Evolutionary conservation across 2,329 filamentous ascomycete genomes (phyloP), one percentile per base, ranked within the genome.

Genomic region (Zymoseptoria passerinii): DNA sequence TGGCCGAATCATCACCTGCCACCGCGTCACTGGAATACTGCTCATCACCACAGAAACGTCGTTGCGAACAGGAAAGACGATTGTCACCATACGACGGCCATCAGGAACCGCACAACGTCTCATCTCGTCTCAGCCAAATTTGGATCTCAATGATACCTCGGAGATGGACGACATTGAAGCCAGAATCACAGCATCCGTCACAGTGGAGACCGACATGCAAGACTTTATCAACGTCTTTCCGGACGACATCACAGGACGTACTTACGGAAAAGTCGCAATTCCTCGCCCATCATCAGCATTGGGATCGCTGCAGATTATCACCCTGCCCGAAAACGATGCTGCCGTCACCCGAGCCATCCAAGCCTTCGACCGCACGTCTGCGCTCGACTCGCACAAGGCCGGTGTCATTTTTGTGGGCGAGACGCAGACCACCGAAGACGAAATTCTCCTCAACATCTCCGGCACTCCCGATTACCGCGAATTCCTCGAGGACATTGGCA

Each of bases 321-420:
- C 86, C 0, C 79, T 97, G 6, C 90, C 91, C 0, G 76, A 83
- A 28, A 83, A 87, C 59, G 70, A 72, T 40, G 60, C 63, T 10
- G 81, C 82, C 29, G 84, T 87, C 1, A 81, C 84, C 44, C 84
- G 92, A 65, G 87, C 90, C 0, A 86, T 99, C 48, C 82, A 83
- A 44, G 80, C 84, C 10, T 95, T 99, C 72, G 94, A 99, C 73
- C 85, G 87, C 29, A 95, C 85, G 64, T 88, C 92, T 44, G 92
- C 90, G 8, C 87, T 99, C 4, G 94, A 99, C 73, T 91, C 91
- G 6, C 91, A 97, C 78, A 96, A 96, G 74, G 88, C 96, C 49
- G 94, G 94, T 16, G 88, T 99, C 20, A 86, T 99, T 48, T 99
- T 96, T 73, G 87, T 97, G 63, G 91, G 88, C 56, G 87, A 95